These are phyloP conservation scores for Stemphylium lycopersici DNA, from an alignment of 2,329 filamentous ascomycete genomes.

Conservation along the genomic window DNA sequence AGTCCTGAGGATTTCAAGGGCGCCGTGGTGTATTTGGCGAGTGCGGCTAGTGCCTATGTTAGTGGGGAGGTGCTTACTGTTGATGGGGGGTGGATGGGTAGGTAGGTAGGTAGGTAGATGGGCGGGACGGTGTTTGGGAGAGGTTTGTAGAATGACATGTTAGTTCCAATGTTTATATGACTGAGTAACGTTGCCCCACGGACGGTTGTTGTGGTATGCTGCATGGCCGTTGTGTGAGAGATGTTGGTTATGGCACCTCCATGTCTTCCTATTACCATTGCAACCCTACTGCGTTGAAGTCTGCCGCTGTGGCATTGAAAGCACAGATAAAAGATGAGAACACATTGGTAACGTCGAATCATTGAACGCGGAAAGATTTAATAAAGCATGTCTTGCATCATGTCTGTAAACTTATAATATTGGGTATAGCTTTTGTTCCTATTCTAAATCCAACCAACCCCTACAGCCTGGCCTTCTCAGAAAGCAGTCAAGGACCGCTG, in stretches of 20 bases:
- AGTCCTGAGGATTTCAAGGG: conserved; percentile 87
- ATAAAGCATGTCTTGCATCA: not conserved
- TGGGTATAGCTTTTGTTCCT: conserved; percentile 19
- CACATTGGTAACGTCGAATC: no score
- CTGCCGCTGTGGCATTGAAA: no score
- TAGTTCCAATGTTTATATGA: not conserved
- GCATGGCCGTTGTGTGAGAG: no score
- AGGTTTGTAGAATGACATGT: no score
- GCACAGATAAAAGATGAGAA: no score
- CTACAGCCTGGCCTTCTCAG: conserved; percentile 14
- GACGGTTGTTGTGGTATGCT: no score
- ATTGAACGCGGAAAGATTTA: no score
- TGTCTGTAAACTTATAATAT: conserved; percentile 2
- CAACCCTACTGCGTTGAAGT: no score
- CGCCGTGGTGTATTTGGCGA: conserved; percentile 76
- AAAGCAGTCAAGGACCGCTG: conserved; percentile 36
- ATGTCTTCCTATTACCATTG: no score
- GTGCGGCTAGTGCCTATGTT: conserved; percentile 78
- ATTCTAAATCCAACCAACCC: not conserved
- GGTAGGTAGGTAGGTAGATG: conserved; percentile 61
- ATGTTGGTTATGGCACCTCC: no score
- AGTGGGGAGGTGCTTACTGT: conserved; percentile 82
- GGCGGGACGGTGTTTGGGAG: not conserved
- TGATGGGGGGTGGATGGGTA: conserved; percentile 92
- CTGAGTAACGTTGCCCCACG: not conserved